phyloP scores from a whole-genome alignment of 768 basidiomycete genomes.

The Hirschioporus abietinus region DNA sequence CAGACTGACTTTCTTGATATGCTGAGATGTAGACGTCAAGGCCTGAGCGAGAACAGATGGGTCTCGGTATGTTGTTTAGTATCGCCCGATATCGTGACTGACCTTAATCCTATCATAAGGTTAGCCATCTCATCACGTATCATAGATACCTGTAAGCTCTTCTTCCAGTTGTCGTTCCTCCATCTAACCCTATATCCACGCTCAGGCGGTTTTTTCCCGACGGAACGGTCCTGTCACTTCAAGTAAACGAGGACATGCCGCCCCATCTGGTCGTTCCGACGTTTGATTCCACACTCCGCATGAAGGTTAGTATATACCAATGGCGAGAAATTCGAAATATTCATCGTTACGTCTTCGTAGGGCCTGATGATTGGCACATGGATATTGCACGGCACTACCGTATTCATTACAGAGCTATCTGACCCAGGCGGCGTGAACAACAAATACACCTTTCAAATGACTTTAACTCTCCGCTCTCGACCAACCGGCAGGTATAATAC shows the following conservation, averaged over 20 bases:
- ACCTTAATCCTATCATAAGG: conserved; percentile 31
- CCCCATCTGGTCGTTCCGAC: conserved; percentile 71
- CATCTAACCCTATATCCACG: conserved; percentile 6
- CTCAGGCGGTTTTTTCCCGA: conserved; percentile 80
- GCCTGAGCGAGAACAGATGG: conserved; percentile 82
- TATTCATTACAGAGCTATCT: conserved; percentile 58
- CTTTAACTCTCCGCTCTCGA: conserved; percentile 61
- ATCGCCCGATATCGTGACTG: conserved; percentile 8
- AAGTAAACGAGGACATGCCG: conserved; percentile 71
- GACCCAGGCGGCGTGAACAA: conserved; percentile 45
- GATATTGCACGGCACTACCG: conserved; percentile 56
- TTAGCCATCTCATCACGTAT: conserved; percentile 85
- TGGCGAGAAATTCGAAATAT: not conserved
- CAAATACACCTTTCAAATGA: conserved; percentile 74
- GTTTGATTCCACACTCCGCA: conserved; percentile 69
- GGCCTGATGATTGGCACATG: conserved; percentile 71
- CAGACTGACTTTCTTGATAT: not conserved
- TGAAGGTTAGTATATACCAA: conserved; percentile 49
- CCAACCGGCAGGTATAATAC: conserved; percentile 78
- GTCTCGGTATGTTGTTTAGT: conserved; percentile 55
- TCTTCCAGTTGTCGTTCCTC: not conserved
- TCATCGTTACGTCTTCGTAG: conserved; percentile 28
- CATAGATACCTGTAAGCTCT: conserved; percentile 77
- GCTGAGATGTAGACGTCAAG: conserved; percentile 48
- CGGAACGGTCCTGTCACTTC: conserved; percentile 79